phyloP scores from a whole-genome alignment of 2,329 filamentous ascomycete genomes.

The Leptographium wingfieldii region DNA sequence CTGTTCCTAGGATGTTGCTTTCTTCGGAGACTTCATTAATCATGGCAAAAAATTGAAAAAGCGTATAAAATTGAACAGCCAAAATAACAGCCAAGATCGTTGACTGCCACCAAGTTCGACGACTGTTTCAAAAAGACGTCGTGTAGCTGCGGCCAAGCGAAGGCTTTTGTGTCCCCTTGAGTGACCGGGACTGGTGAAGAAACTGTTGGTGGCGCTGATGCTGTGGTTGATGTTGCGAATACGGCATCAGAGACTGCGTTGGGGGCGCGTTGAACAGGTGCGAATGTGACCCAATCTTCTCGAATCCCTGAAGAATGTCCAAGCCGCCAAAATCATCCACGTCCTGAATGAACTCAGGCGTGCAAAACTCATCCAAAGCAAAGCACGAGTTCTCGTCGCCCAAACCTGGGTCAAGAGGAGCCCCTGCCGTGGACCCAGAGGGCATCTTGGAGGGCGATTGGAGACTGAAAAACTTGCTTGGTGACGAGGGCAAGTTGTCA shows the following conservation, averaged over 20 bases:
- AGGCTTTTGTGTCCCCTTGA: slow-evolving; percentile 20
- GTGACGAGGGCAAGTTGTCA: slow-evolving; percentile 42
- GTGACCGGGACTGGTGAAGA: not conserved
- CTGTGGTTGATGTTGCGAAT: slow-evolving; percentile 21
- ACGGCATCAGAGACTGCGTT: slow-evolving; percentile 19
- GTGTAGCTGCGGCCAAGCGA: slow-evolving; percentile 26
- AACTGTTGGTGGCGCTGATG: slow-evolving; percentile 8
- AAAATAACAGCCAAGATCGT: not conserved
- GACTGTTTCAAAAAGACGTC: slow-evolving; percentile 20
- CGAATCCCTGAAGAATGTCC: slow-evolving; percentile 64
- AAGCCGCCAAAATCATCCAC: slow-evolving; percentile 46
- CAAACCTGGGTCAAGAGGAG: slow-evolving; percentile 10
- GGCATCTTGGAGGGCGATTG: slow-evolving; percentile 25
- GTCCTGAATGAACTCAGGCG: slow-evolving; percentile 45
- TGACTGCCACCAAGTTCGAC: not conserved
- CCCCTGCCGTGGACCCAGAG: not conserved
- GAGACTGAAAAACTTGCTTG: slow-evolving; percentile 35
- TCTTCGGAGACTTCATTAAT: slow-evolving; percentile 14
- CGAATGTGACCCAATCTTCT: slow-evolving; percentile 51
- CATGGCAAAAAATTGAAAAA: slow-evolving; percentile 8
- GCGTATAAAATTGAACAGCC: not conserved
- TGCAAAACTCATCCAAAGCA: slow-evolving; percentile 38
- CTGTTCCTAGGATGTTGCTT: slow-evolving; percentile 6
- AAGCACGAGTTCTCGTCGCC: slow-evolving; percentile 31
- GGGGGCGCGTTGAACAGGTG: slow-evolving; percentile 15